A percentile compares a stretch with the other conserved stretches of the same genome.
Conservation (phyloP, 805 yeast genomes). For the Sugiyamaella qingdaonensis region DNA sequence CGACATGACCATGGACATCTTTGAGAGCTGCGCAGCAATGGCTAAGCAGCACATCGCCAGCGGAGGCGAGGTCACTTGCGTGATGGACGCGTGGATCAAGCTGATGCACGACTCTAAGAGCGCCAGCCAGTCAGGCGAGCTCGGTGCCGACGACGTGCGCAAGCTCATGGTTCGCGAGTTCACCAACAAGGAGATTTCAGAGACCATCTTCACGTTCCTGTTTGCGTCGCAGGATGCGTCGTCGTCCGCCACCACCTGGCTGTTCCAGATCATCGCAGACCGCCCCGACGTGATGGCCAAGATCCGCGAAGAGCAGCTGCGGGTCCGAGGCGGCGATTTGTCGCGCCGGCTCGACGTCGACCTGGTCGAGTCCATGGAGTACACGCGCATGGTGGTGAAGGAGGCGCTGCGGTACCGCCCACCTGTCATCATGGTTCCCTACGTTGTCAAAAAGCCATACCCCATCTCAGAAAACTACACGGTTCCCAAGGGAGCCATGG, state of each 20-base stretch:
- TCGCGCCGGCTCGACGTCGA: conserved; percentile 57
- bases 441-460: conserved; percentile 81
- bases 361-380: conserved; percentile 78
- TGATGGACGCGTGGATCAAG: conserved; percentile 92
- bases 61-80: conserved; percentile 79
- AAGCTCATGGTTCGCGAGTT: conserved; percentile 73
- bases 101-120: conserved; percentile 73
- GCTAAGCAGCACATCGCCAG: conserved; percentile 75
- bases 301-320: conserved; percentile 87
- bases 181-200: conserved; percentile 86
- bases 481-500: conserved; percentile 96
- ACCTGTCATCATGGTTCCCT: conserved; percentile 97
- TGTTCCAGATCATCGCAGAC: conserved; percentile 93
- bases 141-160: conserved; percentile 47
- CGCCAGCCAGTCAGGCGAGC: conserved; percentile 37
- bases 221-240: conserved; percentile 99
- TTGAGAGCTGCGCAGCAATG: conserved; percentile 81
- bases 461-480: conserved; percentile 80
- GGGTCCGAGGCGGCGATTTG: conserved; percentile 76
- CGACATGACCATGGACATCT: conserved; percentile 88
- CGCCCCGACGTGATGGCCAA: conserved; percentile 85
- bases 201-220: conserved; percentile 91
- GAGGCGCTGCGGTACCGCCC: conserved; percentile 94
- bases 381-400: conserved; percentile 85
- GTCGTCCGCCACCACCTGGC: conserved; percentile 95